phyloP scores from a whole-genome alignment of 176 grass and related monocot species.

The Zizania latifolia region DNA sequence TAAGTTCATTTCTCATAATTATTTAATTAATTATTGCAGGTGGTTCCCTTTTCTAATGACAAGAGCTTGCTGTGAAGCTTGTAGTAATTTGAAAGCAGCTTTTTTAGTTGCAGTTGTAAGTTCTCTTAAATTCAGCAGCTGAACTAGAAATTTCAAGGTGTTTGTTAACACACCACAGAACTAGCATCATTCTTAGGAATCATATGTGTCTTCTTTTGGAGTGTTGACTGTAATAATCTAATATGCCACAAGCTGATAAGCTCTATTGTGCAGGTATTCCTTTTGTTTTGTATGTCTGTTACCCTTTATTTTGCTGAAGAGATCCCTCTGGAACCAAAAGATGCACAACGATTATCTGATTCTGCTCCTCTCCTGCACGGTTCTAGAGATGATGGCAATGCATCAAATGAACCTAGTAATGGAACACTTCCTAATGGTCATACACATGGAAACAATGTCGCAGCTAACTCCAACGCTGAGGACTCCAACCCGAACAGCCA shows the following conservation, averaged over 20 bases:
- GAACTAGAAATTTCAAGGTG: constrained; percentile 1
- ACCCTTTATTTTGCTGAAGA: constrained; percentile 97
- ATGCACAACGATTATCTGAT: constrained; percentile 54
- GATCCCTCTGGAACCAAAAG: constrained; percentile 56
- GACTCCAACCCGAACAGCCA: constrained; percentile 34
- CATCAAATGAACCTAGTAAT: constrained; percentile 40
- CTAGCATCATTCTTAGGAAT: neutral
- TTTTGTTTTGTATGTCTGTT: constrained; percentile 81
- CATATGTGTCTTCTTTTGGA: neutral
- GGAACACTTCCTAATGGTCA: constrained; percentile 42
- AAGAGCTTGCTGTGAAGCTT: constrained; percentile 92
- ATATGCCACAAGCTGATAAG: constrained; percentile 21
- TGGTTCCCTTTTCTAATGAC: constrained; percentile 97
- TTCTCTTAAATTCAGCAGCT: constrained; percentile 29
- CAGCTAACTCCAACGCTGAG: constrained; percentile 28
- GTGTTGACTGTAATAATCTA: neutral
- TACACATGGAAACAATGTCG: constrained; percentile 19
- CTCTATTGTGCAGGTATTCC: constrained; percentile 68
- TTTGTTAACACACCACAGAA: neutral
- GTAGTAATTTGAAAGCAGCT: constrained; percentile 96
- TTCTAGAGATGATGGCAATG: constrained; percentile 42
- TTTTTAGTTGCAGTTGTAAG: constrained; percentile 97
- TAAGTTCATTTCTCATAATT: constrained; percentile 29
- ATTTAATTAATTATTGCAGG: too few relatives aligned
- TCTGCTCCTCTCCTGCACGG: constrained; percentile 77